Percentiles rank a stretch among this genome's conserved stretches.
phyloP scores from a whole-genome alignment of 495 filamentous ascomycete species.

The Tirmania nivea region DNA sequence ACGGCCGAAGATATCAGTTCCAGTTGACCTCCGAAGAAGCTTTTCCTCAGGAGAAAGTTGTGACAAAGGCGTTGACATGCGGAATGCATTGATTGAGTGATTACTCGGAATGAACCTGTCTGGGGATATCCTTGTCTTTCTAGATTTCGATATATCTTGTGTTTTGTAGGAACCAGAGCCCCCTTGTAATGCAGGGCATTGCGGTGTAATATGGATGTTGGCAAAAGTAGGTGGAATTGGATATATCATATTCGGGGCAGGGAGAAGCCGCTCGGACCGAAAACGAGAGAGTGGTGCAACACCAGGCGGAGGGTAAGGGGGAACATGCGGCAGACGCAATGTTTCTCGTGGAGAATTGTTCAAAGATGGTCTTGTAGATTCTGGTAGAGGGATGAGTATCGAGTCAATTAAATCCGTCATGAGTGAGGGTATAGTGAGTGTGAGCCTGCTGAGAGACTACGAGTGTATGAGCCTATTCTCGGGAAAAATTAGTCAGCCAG shows the following conservation, averaged over 20 bases:
- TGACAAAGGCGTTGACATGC: slow-evolving; percentile 15
- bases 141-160: neutral
- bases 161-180: no score
- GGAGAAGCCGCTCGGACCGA: neutral
- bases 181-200: neutral
- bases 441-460: no score
- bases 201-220: neutral
- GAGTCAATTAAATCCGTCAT: neutral
- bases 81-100: slow-evolving; percentile 14
- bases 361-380: neutral
- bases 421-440: neutral
- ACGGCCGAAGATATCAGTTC: neutral
- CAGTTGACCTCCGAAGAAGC: slow-evolving; percentile 10
- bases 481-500: no score
- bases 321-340: neutral
- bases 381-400: neutral
- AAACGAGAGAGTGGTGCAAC: neutral
- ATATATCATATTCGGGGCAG: neutral
- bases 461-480: no score
- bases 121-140: neutral
- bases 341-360: neutral
- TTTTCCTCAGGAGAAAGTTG: slow-evolving; percentile 14
- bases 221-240: neutral
- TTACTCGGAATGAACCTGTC: slow-evolving; percentile 15
- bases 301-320: neutral